phyloP scores from a whole-genome alignment of 345 rosid species.

The Populus deltoides region DNA sequence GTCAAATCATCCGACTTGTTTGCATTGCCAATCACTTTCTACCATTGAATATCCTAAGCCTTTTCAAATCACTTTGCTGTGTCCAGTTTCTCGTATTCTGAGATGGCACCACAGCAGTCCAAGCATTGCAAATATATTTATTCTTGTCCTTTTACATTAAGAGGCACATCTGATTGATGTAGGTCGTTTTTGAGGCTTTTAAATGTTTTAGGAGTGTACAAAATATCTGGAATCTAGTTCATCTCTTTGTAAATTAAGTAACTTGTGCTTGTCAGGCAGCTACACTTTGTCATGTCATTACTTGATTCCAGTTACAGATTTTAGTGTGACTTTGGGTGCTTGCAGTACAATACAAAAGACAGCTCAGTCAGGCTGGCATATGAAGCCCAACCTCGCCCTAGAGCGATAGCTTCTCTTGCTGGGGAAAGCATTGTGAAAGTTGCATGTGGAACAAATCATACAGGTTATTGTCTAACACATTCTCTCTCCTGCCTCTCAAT shows the following conservation, averaged over 20 bases:
- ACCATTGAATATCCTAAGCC: not conserved
- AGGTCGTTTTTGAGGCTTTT: not conserved
- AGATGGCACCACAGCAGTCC: not conserved
- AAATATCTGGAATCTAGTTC: not conserved
- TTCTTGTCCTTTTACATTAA: not conserved
- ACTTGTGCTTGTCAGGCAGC: not conserved
- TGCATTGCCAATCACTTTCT: not conserved
- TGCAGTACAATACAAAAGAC: conserved; percentile 90
- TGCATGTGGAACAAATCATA: conserved; percentile 92
- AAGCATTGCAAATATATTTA: not conserved
- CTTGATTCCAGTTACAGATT: conserved; percentile 1
- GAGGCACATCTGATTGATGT: not conserved
- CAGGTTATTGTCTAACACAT: conserved; percentile 48
- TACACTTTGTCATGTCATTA: not conserved
- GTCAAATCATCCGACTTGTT: not conserved
- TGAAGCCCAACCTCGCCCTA: conserved; percentile 95
- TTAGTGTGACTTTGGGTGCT: conserved; percentile 6
- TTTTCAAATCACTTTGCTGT: not conserved
- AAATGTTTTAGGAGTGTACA: not conserved
- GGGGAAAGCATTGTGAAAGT: conserved; percentile 88
- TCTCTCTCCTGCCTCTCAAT: not conserved
- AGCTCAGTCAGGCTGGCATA: conserved; percentile 86
- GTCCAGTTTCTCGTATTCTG: not conserved
- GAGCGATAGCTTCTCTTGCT: conserved; percentile 66
- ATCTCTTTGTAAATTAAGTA: not conserved